These are phyloP conservation scores for Solanum hybrid DNA, from an alignment of 305 asterid species.

Conservation along the genomic window DNA sequence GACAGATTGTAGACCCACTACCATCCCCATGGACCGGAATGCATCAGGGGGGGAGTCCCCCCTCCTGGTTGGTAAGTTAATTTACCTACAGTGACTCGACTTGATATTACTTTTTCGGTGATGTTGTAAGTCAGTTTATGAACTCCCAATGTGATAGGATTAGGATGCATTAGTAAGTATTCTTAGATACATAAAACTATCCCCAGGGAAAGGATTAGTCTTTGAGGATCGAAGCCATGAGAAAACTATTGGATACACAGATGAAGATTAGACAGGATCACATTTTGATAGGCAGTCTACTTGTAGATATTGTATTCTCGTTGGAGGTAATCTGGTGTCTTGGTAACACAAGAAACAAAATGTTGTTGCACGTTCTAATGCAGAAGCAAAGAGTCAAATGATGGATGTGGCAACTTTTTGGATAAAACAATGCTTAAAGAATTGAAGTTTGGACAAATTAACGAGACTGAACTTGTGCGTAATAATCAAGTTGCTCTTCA, in stretches of 20 bases:
- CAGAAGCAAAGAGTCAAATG: not conserved
- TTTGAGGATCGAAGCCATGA: not conserved
- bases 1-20: not conserved
- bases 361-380: not conserved
- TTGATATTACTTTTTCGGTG: not conserved
- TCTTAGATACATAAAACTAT: not conserved
- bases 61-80: not conserved
- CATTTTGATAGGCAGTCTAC: not conserved
- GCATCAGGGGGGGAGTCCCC: not conserved
- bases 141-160: not conserved
- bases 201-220: not conserved
- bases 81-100: not conserved
- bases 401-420: not conserved
- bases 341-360: not conserved
- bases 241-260: not conserved
- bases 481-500: not conserved
- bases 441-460: not conserved
- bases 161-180: not conserved
- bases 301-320: not conserved
- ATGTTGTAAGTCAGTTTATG: not conserved
- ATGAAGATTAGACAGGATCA: not conserved
- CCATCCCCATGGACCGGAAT: not conserved
- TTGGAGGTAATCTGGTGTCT: not conserved
- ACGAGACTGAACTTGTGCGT: not conserved
- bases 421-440: not conserved